These are phyloP conservation scores for Tricholoma sp. DNA, from an alignment of 768 basidiomycete species.

Conservation along the genomic window DNA sequence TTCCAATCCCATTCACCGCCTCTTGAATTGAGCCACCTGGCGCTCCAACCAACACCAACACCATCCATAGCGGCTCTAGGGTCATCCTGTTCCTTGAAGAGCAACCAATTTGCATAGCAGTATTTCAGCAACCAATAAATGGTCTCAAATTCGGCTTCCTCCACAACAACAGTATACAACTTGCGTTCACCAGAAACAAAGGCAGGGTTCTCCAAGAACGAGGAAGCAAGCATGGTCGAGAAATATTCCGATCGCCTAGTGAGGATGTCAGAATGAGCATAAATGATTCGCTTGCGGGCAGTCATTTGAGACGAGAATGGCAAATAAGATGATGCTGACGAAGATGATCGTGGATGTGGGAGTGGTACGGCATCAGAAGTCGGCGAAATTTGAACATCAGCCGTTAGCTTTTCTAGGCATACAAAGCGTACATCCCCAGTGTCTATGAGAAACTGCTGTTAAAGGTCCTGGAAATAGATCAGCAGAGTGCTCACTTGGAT, in stretches of 20 bases:
- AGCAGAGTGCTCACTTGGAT: slow-evolving; percentile 46
- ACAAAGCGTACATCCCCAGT: slow-evolving; percentile 77
- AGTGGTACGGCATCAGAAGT: slow-evolving; percentile 25
- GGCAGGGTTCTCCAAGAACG: slow-evolving; percentile 56
- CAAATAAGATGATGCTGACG: slow-evolving; percentile 38
- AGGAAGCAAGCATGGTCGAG: slow-evolving; percentile 64
- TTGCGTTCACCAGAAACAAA: slow-evolving; percentile 44
- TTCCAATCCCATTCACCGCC: slow-evolving; percentile 71
- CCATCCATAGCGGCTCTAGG: slow-evolving; percentile 64
- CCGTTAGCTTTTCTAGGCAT: slow-evolving; percentile 51
- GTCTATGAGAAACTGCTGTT: slow-evolving; percentile 27
- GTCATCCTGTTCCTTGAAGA: slow-evolving; percentile 67
- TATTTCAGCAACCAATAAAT: slow-evolving; percentile 77
- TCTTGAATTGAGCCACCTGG: slow-evolving; percentile 45
- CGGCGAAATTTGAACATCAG: slow-evolving; percentile 20
- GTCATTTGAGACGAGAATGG: slow-evolving; percentile 39
- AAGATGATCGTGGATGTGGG: slow-evolving; percentile 30
- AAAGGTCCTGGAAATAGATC: background rate
- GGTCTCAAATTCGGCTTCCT: slow-evolving; percentile 75
- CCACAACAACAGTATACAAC: slow-evolving; percentile 61
- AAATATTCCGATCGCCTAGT: slow-evolving; percentile 75
- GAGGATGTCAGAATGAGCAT: slow-evolving; percentile 76
- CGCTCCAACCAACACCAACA: slow-evolving; percentile 62
- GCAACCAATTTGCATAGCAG: slow-evolving; percentile 71
- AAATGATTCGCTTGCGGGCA: slow-evolving; percentile 69